Percentiles rank a stretch among this genome's conserved stretches.
Conservation (phyloP, 2,329 filamentous ascomycete species). For the Alternaria sp. region DNA sequence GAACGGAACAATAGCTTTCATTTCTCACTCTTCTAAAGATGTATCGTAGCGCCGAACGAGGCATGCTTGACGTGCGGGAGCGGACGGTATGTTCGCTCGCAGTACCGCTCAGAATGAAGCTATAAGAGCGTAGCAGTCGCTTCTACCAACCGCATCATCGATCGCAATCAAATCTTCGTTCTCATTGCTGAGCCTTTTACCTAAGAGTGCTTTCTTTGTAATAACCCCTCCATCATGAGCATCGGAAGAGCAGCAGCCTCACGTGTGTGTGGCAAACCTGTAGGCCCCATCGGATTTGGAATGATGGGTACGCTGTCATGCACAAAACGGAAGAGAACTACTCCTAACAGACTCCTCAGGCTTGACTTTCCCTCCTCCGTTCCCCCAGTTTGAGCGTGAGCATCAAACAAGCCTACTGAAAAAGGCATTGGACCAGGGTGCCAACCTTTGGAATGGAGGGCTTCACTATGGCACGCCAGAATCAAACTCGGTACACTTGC, state of each 20-base stretch:
- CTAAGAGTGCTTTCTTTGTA: not conserved
- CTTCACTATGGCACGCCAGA: constrained; percentile 53
- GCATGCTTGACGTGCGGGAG: not conserved
- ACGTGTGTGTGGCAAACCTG: constrained; percentile 4
- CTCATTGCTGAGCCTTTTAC: not conserved
- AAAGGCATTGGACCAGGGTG: constrained; percentile 43
- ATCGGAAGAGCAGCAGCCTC: not conserved
- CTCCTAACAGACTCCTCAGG: not conserved
- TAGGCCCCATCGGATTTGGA: constrained; percentile 10
- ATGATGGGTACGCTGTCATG: constrained; percentile 8
- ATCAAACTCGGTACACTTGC: constrained; percentile 54
- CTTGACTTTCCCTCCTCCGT: not conserved
- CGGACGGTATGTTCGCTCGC: not conserved
- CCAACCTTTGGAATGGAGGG: constrained; percentile 58
- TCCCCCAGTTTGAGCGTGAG: constrained; percentile 1
- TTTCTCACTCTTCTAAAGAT: not conserved
- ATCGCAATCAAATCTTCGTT: not conserved
- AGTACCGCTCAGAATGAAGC: not conserved
- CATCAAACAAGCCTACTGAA: constrained; percentile 50
- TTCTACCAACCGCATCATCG: not conserved
- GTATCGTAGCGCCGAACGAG: not conserved
- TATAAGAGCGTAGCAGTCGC: not conserved
- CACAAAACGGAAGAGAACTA: not conserved
- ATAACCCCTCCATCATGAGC: not conserved
- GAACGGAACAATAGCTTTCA: not conserved